Base-by-base conservation (phyloP, 495 filamentous ascomycete species). In the Penicillium bovifimosum region DNA sequence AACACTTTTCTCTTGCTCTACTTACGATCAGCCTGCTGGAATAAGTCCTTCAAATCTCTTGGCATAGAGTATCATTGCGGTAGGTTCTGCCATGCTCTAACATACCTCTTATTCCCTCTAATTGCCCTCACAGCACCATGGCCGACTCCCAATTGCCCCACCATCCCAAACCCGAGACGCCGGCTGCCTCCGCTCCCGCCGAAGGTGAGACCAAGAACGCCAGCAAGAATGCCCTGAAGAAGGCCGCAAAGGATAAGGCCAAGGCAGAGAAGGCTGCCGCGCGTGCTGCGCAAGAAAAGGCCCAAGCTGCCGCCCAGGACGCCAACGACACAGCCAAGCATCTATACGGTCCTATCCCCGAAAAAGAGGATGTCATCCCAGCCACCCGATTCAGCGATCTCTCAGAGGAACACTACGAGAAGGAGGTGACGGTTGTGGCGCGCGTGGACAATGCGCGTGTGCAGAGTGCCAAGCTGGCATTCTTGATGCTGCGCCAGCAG, bases 381-480 rank as follows among this genome's bases (percentile, higher is more conserved):
- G 48, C 62, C 11, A 69, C 61, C 29, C 59, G 64, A 43, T 73
- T 79, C 64, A 58, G 60, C 44, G 58, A 76, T 20, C 71, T 90
- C 6, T 70, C 73, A 47, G 74, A 80, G 14, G 75, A 76, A 20
- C 71, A 84, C 60, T 73, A 88, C 29, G 87, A 87, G 54, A 84
- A 91, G 73, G 83, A 84, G 52, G 77, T 96, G 36, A 79, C 82
- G 18, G 80, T 97, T 52, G 81, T 91, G 16, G 92, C 87, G 6
- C 86, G 88, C 70, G 76, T 96, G 24, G 90, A 96, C 67, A 95
- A 93, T 72, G 74, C 87, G 17, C 78, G 92, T 56, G 85, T 87
- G 54, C 88, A 96, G 74, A 88, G 89, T 58, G 86, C 90, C 53
- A 95, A 96, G 72, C 83, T 96, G 76, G 86, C 83, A 49, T 96